Conservation (phyloP, 2,329 filamentous ascomycete species). For the Microcyclosporella mali region DNA sequence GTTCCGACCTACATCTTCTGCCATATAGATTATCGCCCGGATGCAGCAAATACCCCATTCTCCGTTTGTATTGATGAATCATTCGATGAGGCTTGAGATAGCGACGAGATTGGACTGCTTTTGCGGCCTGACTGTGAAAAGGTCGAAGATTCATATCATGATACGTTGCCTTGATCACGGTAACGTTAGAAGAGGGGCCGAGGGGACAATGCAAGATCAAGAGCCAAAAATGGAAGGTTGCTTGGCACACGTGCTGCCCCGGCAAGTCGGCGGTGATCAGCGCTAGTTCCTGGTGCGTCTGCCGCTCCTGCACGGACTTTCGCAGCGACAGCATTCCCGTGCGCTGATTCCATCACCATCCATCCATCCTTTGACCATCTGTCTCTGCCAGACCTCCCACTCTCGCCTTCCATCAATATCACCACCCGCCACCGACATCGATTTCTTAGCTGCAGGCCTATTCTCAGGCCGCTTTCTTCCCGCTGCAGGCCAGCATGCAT, state of each 20-base stretch:
- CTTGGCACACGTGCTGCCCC: too few species aligned
- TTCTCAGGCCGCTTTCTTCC: conserved; percentile 5
- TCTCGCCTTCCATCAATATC: conserved; percentile 2
- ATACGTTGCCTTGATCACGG: too few species aligned
- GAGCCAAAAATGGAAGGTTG: neutral
- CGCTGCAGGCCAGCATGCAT: conserved; percentile 39
- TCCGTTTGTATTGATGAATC: neutral
- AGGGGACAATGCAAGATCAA: neutral
- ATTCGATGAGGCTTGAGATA: neutral
- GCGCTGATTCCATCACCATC: conserved; percentile 1
- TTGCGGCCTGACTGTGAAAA: too few species aligned
- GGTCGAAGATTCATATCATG: too few species aligned
- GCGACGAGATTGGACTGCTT: too few species aligned
- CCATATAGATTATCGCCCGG: too few species aligned
- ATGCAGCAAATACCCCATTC: neutral
- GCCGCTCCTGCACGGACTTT: neutral
- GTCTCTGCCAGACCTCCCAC: neutral
- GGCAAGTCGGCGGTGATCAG: too few species aligned
- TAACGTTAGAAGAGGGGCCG: too few species aligned
- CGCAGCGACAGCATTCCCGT: neutral
- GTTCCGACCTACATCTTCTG: too few species aligned
- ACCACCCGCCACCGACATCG: conserved; percentile 1
- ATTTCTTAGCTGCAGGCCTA: conserved; percentile 5
- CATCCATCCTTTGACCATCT: conserved; percentile 5
- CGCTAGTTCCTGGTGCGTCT: neutral